Evolutionary conservation across 2,329 filamentous ascomycete species (phyloP).

Genomic region (Trichoderma polysporum): DNA sequence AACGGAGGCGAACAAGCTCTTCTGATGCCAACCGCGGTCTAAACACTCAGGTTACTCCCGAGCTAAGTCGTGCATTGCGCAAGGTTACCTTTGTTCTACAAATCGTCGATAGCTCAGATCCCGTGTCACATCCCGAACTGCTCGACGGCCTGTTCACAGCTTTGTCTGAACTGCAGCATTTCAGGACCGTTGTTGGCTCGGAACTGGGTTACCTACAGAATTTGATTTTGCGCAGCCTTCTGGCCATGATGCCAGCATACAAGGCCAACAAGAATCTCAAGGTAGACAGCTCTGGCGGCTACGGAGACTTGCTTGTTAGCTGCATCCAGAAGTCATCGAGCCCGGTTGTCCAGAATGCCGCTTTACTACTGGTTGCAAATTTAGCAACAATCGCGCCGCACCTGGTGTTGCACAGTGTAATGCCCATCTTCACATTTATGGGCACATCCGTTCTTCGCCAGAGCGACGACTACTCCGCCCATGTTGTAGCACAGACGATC

Average conservation of each 20-base stretch:
- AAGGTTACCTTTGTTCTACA: constrained; percentile 86
- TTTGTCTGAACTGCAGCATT: constrained; percentile 82
- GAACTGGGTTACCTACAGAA: constrained; percentile 90
- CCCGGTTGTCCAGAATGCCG: constrained; percentile 90
- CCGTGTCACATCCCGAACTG: constrained; percentile 72
- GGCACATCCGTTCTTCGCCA: constrained; percentile 86
- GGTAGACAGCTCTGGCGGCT: constrained; percentile 76
- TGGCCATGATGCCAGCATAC: constrained; percentile 79
- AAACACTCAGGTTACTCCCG: constrained; percentile 60
- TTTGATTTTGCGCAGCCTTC: constrained; percentile 75
- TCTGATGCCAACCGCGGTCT: constrained; percentile 63
- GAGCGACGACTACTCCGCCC: constrained; percentile 93
- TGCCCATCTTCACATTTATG: constrained; percentile 99
- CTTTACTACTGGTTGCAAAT: constrained; percentile 81
- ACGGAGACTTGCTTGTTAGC: constrained; percentile 88
- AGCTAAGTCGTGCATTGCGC: constrained; percentile 66
- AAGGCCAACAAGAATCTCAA: constrained; percentile 60
- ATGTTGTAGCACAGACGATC: constrained; percentile 94
- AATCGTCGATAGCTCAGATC: constrained; percentile 77
- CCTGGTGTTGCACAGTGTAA: constrained; percentile 90
- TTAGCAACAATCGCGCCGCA: constrained; percentile 87
- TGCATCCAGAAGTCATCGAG: constrained; percentile 90
- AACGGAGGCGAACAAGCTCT: constrained; percentile 76
- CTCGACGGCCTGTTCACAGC: constrained; percentile 78
- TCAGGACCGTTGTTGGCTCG: constrained; percentile 76